phyloP scores from a whole-genome alignment of 1,284 basidiomycete genomes.

The Sanghuangporus sanghuang region DNA sequence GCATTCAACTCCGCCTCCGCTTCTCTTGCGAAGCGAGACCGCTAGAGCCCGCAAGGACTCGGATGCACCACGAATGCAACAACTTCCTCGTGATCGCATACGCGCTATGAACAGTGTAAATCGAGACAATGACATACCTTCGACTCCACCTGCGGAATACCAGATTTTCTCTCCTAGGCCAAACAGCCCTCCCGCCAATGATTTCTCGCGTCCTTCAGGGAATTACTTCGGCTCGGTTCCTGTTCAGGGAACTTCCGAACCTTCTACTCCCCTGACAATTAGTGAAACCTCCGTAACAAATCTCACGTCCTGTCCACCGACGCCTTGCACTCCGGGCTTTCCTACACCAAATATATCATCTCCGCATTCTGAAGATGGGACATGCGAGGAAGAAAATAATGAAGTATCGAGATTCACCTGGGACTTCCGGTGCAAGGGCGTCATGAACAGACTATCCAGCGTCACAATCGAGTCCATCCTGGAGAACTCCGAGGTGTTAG shows the following conservation, averaged over 20 bases:
- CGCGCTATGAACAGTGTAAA: conserved; percentile 15
- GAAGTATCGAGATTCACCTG: conserved; percentile 6
- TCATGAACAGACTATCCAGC: neutral
- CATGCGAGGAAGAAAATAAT: neutral
- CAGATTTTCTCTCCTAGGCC: neutral
- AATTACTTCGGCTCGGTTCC: neutral
- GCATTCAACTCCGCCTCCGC: neutral
- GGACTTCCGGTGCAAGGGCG: conserved; percentile 13
- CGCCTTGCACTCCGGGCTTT: neutral
- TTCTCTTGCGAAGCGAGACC: conserved; percentile 1
- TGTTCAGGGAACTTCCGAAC: neutral
- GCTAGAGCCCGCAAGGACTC: neutral
- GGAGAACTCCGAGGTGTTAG: neutral
- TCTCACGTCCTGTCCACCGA: neutral
- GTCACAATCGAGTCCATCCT: neutral
- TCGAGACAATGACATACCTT: neutral
- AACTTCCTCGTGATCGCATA: conserved; percentile 14
- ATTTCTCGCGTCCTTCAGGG: neutral
- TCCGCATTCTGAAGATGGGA: neutral
- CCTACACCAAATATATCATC: neutral
- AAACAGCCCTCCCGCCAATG: neutral
- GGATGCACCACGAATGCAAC: neutral
- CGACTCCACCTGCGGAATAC: neutral
- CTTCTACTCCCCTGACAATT: conserved; percentile 1
- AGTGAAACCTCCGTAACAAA: neutral